Percentiles rank a stretch among this genome's conserved stretches.
phyloP scores from a whole-genome alignment of 1,139 yeast genomes.

The Torulaspora pretoriensis region DNA sequence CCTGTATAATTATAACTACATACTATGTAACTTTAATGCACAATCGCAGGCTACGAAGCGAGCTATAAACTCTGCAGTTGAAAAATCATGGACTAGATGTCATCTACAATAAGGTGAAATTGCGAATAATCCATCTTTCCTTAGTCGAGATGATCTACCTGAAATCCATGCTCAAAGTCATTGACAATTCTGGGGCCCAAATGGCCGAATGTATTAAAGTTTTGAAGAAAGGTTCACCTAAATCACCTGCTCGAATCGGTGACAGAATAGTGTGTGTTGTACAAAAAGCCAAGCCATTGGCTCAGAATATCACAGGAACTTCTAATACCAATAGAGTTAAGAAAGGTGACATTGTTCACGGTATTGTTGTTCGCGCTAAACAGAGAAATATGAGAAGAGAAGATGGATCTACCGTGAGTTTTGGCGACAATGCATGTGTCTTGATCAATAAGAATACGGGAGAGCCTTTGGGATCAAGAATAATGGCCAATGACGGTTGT shows the following conservation, averaged over 20 bases:
- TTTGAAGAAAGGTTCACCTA: constrained; percentile 77
- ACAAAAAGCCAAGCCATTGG: constrained; percentile 78
- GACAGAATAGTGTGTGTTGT: constrained; percentile 94
- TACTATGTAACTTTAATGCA: constrained; percentile 4
- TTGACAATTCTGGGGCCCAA: constrained; percentile 94
- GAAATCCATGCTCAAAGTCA: constrained; percentile 82
- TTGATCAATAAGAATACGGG: constrained; percentile 80
- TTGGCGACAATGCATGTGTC: constrained; percentile 97
- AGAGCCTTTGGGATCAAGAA: constrained; percentile 94
- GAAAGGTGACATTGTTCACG: constrained; percentile 94
- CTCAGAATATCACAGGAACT: constrained; percentile 60
- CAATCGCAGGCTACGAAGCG: constrained; percentile 1
- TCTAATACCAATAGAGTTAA: constrained; percentile 76
- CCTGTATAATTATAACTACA: constrained; percentile 4
- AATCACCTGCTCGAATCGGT: constrained; percentile 77
- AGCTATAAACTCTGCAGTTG: not conserved
- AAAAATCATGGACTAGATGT: not conserved
- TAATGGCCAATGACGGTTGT: constrained; percentile 58
- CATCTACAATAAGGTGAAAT: not conserved
- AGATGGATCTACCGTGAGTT: constrained; percentile 82
- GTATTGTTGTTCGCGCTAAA: constrained; percentile 89
- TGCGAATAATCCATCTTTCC: not conserved
- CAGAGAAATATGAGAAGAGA: constrained; percentile 70
- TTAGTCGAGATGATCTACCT: constrained; percentile 63
- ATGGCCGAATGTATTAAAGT: constrained; percentile 95